Base-by-base conservation (phyloP, 1,139 yeast genomes). In the Pichia sp. region DNA sequence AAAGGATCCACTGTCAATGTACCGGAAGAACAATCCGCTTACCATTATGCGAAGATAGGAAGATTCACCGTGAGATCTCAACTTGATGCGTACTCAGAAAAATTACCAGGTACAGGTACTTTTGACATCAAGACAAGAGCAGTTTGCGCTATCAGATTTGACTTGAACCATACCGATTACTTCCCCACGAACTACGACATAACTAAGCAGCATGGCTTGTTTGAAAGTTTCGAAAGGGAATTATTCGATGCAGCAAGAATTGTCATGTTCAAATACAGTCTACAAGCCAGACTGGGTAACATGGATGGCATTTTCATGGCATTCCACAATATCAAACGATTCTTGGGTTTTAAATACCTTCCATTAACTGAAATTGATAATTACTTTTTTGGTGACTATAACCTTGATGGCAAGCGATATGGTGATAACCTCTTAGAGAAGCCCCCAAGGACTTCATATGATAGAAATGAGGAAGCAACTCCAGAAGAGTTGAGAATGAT, bases 281-380 rank as follows among this genome's bases (percentile, higher is more conserved):
- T 88, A 46, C 98, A 91, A 56, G 97, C 96, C 0, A 68, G 96
- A 44, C 83, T 91, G 32, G 98, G 98, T 2, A 78, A 83, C 50
- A 91, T 91, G 98, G 96, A 88, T 58, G 98, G 98, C 6, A 86
- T 91, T 5, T 87, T 84, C 48, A 67, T 91, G 18, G 96, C 96
- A 0, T 91, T 81, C 55, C 98, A 91, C 59, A 91, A 87, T 55
- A 70, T 87, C 37, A 69, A 74, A 29, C 66, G 77, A 30, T 74
- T 88, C 52, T 84, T 91, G 58, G 98, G 97, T 3, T 91, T 87
- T 59, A 91, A 87, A 56, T 91, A 91, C 56, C 59, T 91, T 20
- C 91, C 95, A 1, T 60, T 87, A 33, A 62, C 65, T 5, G 84
- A 79, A 27, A 70, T 91, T 45, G 96, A 91, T 55, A 63, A 63